phyloP scores from a whole-genome alignment of 768 basidiomycete species.

The Tephrocybe sp. region DNA sequence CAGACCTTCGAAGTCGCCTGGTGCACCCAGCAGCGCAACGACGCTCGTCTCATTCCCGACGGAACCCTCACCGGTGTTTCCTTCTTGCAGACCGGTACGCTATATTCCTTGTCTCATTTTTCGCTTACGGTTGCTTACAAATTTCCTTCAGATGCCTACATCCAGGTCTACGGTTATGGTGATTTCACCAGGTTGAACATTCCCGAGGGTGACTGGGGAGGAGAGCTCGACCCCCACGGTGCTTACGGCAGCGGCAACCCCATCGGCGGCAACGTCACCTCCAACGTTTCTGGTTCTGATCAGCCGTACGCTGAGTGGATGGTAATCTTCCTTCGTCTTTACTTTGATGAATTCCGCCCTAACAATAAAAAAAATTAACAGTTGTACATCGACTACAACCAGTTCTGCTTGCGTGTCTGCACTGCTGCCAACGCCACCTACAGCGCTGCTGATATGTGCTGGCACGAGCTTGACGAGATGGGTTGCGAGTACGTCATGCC shows the following conservation, averaged over 20 bases:
- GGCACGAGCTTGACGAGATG: conserved; percentile 44
- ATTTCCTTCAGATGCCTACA: conserved; percentile 31
- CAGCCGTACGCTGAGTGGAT: conserved; percentile 40
- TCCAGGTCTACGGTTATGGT: conserved; percentile 41
- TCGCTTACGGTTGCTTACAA: background rate
- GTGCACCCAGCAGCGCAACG: conserved; percentile 42
- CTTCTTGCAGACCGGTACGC: conserved; percentile 34
- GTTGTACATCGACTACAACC: conserved; percentile 25
- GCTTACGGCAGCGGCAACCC: conserved; percentile 39
- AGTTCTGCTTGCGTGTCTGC: conserved; percentile 42
- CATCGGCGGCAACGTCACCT: conserved; percentile 44
- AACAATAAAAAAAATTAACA: background rate
- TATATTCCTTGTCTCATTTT: background rate
- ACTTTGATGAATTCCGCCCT: background rate
- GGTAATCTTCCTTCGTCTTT: conserved; percentile 20
- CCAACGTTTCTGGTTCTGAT: conserved; percentile 37
- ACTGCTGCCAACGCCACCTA: conserved; percentile 43
- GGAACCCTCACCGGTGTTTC: conserved; percentile 38
- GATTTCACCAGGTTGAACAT: conserved; percentile 41
- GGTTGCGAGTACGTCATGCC: conserved; percentile 47
- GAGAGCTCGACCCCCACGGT: conserved; percentile 45
- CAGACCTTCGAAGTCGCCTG: conserved; percentile 43
- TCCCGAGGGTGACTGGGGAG: conserved; percentile 36
- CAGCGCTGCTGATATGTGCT: conserved; percentile 39
- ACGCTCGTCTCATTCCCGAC: conserved; percentile 44